Evolutionary conservation across 495 filamentous ascomycete genomes (phyloP), one percentile per base, ranked within the genome.

Genomic region (Lophiotrema nucula): DNA sequence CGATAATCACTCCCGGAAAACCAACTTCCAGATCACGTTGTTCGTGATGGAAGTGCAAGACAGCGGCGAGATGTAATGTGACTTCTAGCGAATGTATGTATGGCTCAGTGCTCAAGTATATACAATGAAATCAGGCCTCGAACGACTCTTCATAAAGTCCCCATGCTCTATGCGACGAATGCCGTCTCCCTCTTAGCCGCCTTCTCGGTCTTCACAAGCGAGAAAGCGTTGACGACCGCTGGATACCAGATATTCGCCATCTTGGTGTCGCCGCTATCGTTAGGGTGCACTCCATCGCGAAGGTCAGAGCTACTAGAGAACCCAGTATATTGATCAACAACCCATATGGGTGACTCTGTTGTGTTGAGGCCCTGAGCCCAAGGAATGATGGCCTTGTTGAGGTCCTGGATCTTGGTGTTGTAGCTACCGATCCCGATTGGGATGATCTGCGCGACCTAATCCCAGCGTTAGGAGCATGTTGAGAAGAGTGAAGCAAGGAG

Each of bases 361-460:
- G 59, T 73, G 70, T 76, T 80, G 53, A 73, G 67, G 4, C 66
- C 65, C 23, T 65, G 47, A 2, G 76, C 78, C 76, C 75, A 80
- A 1, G 72, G 46, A 18, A 67, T 59, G 66, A 81, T 81, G 25
- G 76, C 77, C 24, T 58, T 66, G 65, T 81, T 80, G 51, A 80
- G 70, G 33, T 67, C 66, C 63, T 73, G 63, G 35, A 79, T 71
- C 50, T 67, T 63, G 8, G 69, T 62, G 64, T 74, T 51, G 64
- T 60, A 73, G 55, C 43, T 71, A 25, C 69, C 70, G 6, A 68
- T 56, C 18, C 66, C 67, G 23, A 77, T 70, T 21, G 78, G 78
- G 60, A 81, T 81, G 65, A 81, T 80, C 69, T 78, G 74, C 4
- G 77, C 76, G 6, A 81, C 75, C 78, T 81, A 47, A 53, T 6